Conservation (phyloP, 805 yeast genomes). For the Scheffersomyces coipomensis region DNA sequence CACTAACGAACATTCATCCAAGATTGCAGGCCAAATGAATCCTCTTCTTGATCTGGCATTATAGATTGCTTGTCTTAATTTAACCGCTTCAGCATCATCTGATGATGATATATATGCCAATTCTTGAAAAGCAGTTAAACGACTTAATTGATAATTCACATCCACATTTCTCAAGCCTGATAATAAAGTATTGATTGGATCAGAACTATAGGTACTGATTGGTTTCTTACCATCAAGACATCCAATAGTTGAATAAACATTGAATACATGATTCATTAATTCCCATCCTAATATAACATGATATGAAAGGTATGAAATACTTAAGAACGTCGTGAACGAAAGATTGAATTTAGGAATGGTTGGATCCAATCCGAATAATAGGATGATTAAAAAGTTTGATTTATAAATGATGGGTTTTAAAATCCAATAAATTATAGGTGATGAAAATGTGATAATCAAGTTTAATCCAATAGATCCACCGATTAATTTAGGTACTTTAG, state of each 20-base stretch:
- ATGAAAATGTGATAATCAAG: conserved; percentile 19
- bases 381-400: conserved; percentile 23
- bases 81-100: conserved; percentile 35
- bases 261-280: conserved; percentile 52
- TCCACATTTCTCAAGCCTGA: conserved; percentile 60
- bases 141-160: conserved; percentile 27
- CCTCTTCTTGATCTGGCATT: conserved; percentile 45
- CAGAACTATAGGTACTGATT: conserved; percentile 55
- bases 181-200: conserved; percentile 61
- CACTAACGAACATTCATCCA: conserved; percentile 58
- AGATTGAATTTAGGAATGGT: conserved; percentile 37
- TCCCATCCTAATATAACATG: conserved; percentile 51
- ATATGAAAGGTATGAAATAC: conserved; percentile 30
- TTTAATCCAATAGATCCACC: conserved; percentile 38
- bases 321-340: conserved; percentile 25
- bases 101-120: conserved; percentile 62
- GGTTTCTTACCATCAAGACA: conserved; percentile 68
- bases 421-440: conserved; percentile 42
- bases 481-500: conserved; percentile 26
- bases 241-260: conserved; percentile 69
- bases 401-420: conserved; percentile 43
- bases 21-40: conserved; percentile 55
- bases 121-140: conserved; percentile 74
- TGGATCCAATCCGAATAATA: conserved; percentile 36
- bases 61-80: conserved; percentile 54